A percentile compares a stretch with the other conserved stretches of the same genome.
Conservation (phyloP, 805 yeast genomes). For the Pichia pseudocactophila region DNA sequence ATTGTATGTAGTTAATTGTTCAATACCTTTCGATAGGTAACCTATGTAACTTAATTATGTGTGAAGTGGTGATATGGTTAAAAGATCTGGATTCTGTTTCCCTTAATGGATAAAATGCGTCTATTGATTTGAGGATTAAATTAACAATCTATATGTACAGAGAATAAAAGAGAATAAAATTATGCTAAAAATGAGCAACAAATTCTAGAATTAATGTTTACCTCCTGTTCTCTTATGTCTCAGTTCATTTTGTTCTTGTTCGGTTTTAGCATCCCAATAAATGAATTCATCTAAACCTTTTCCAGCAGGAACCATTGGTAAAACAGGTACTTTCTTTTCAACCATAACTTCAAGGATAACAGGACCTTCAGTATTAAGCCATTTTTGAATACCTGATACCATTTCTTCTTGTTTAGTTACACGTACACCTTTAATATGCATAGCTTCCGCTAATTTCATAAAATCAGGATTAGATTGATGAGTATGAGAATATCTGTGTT, state of each 20-base stretch:
- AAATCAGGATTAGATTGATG: slow-evolving; percentile 95
- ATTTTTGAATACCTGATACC: slow-evolving; percentile 48
- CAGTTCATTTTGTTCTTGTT: slow-evolving; percentile 56
- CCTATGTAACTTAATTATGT: too few species aligned
- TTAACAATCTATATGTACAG: not conserved
- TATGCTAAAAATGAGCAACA: not conserved
- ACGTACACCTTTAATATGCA: slow-evolving; percentile 83
- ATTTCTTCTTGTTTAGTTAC: slow-evolving; percentile 62
- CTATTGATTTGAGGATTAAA: not conserved
- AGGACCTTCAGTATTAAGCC: slow-evolving; percentile 73
- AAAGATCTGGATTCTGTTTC: too few species aligned
- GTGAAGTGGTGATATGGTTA: too few species aligned
- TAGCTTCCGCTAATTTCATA: slow-evolving; percentile 85
- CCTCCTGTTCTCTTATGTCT: slow-evolving; percentile 71
- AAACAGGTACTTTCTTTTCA: slow-evolving; percentile 89
- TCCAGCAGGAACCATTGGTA: slow-evolving; percentile 98
- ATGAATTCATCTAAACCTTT: slow-evolving; percentile 91
- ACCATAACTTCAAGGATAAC: slow-evolving; percentile 84
- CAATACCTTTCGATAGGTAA: too few species aligned
- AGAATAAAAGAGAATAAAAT: not conserved
- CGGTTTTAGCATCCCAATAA: slow-evolving; percentile 74
- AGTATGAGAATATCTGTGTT: slow-evolving; percentile 95
- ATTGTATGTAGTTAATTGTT: too few species aligned
- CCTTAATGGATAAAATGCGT: not conserved
- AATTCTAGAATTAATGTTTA: slow-evolving; percentile 37